Conservation (phyloP, 805 yeast genomes). For the Metschnikowia vanudenii region DNA sequence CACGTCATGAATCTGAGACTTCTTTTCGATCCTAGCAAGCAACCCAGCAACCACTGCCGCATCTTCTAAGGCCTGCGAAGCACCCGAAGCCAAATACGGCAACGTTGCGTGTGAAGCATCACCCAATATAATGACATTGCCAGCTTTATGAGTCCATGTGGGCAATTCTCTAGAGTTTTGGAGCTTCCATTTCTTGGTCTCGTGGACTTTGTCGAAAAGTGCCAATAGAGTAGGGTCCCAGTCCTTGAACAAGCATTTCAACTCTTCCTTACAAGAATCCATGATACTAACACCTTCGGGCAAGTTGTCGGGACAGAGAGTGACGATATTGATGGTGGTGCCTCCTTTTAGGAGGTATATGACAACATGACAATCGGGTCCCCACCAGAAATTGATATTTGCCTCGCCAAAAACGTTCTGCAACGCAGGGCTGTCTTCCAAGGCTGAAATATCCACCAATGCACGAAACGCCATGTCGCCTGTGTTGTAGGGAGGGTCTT, state of each 20-base stretch:
- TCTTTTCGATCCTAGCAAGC: constrained; percentile 18
- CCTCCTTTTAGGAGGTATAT: constrained; percentile 29
- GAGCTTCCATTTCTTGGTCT: constrained; percentile 20
- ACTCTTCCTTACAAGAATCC: constrained; percentile 25
- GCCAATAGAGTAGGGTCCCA: constrained; percentile 29
- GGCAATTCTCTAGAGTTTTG: constrained; percentile 7
- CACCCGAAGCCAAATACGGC: constrained; percentile 34
- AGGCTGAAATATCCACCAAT: constrained; percentile 7
- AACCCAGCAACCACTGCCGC: constrained; percentile 29
- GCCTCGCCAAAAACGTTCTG: constrained; percentile 19
- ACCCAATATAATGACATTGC: constrained; percentile 30
- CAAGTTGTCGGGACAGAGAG: constrained; percentile 27
- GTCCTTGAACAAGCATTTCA: constrained; percentile 21
- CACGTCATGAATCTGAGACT: constrained; percentile 21
- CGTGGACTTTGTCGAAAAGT: constrained; percentile 24
- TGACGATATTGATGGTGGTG: constrained; percentile 27
- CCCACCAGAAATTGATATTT: constrained; percentile 33
- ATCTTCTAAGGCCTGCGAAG: constrained; percentile 34
- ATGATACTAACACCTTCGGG: constrained; percentile 18
- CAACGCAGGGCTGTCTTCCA: constrained; percentile 21
- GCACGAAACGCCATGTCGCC: constrained; percentile 11
- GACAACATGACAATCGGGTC: constrained; percentile 29
- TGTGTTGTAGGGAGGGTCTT: constrained; percentile 21
- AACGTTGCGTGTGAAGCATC: constrained; percentile 38
- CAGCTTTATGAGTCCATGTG: constrained; percentile 28